These are phyloP conservation scores for Stylosanthes scabra DNA, from an alignment of 331 rosid species.

Conservation along the genomic window DNA sequence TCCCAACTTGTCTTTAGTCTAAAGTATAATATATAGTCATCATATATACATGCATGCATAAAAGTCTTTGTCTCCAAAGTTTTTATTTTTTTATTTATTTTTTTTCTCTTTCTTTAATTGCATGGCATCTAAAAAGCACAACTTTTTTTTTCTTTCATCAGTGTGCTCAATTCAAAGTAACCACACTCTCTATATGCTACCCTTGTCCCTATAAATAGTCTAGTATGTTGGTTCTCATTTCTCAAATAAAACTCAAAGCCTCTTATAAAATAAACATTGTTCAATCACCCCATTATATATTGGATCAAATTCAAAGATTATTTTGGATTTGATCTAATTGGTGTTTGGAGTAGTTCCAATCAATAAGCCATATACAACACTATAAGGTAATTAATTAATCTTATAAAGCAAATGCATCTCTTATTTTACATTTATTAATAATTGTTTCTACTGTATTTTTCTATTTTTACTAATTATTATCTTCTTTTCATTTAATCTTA, in stretches of 20 bases:
- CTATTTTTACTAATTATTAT: background rate
- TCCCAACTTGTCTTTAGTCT: conserved; percentile 60
- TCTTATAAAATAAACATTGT: conserved; percentile 32
- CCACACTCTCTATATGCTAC: conserved; percentile 7
- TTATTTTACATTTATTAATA: background rate
- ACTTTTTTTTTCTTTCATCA: conserved; percentile 47
- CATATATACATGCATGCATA: conserved; percentile 28
- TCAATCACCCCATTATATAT: conserved; percentile 35
- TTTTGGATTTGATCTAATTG: conserved; percentile 52
- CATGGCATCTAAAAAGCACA: conserved; percentile 75
- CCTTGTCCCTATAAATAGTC: conserved; percentile 81
- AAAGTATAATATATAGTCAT: background rate
- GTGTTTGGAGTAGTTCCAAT: conserved; percentile 46
- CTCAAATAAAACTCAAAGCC: conserved; percentile 57
- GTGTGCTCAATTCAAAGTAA: conserved; percentile 59
- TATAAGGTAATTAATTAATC: conserved; percentile 20
- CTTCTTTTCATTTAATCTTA: too few species aligned
- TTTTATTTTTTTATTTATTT: too few species aligned
- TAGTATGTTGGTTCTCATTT: conserved; percentile 48
- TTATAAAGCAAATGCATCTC: background rate
- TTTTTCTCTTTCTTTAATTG: conserved; percentile 28
- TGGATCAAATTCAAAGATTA: conserved; percentile 49
- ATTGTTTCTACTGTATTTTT: background rate
- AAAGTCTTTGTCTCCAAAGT: conserved; percentile 48
- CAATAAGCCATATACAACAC: conserved; percentile 24